Conservation (phyloP, 805 yeast species). For the Tetrapisispora fleetii region DNA sequence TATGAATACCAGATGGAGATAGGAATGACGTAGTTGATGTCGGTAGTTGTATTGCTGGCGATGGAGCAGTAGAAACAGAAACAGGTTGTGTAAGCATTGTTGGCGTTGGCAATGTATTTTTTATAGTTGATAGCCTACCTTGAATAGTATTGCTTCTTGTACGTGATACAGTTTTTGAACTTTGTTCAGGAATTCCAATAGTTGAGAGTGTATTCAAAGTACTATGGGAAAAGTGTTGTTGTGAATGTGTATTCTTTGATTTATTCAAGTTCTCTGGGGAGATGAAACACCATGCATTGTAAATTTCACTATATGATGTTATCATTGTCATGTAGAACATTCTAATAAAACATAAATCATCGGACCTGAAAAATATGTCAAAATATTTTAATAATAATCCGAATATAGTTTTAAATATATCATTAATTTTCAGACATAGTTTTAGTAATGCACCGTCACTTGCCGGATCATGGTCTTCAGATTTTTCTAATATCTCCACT, state of each 20-base stretch:
- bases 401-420: constrained; percentile 41
- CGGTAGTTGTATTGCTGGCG: constrained; percentile 8
- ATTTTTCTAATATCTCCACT: constrained; percentile 45
- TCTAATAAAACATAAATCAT: constrained; percentile 56
- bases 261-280: background rate
- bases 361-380: constrained; percentile 39
- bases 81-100: background rate
- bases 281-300: constrained; percentile 47
- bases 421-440: constrained; percentile 30
- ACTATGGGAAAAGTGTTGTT: background rate
- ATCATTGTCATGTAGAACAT: constrained; percentile 50
- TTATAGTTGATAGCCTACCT: background rate
- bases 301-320: constrained; percentile 57
- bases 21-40: constrained; percentile 2
- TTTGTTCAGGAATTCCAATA: background rate
- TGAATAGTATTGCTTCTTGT: constrained; percentile 22
- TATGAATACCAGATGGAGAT: background rate
- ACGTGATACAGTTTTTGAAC: constrained; percentile 11
- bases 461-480: constrained; percentile 34
- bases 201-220: background rate
- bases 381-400: constrained; percentile 37
- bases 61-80: background rate
- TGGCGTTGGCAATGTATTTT: background rate
- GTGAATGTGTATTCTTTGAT: background rate
- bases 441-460: constrained; percentile 31